Base-by-base conservation (phyloP, 345 rosid genomes). In the Nephelium lappaceum region DNA sequence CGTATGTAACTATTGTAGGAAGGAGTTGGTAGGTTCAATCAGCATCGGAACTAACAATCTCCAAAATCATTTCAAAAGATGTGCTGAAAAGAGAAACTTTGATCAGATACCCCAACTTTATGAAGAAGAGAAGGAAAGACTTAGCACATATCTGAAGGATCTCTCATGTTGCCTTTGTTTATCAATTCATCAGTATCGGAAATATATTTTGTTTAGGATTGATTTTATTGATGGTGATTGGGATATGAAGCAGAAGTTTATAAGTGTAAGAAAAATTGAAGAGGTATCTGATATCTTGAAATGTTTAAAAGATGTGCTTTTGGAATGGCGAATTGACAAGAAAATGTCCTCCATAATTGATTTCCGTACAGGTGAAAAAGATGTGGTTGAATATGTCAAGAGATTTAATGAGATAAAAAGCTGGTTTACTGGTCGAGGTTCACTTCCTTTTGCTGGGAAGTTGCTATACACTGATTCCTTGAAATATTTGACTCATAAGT, bases 21-120 rank as follows among this genome's bases (percentile, higher is more conserved):
- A 43, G 58, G 12, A 45, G 19, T 45, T 69, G 45, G 61, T 49
- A 6, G 74, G 74, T 71, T 71, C 74, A 7, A 71, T 60, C 9
- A 49, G 25, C 8, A 71, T 27, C 5, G 61, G 61, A 49, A 49
- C 74, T 41, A 6, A 55, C 14, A 58, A 69, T 16, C 58, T 69
- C 27, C 14, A 43, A 14, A 45, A 69, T 43, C 58, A 45, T 24
- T 11, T 47, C 0, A 16, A 23, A 45, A 12, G 38, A 11, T 69
- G 73, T 14, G 57, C 11, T 11, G 5, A 19, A 10, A 53, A 19
- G 8, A 9, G 31, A 27, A 18, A 31, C n/a, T n/a, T n/a, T n/a
- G n/a, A 19, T 23, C 21, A 10, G 43, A 5, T 27, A 24, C 8
- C 31, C 2, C 23, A 53, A 15, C 43, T 58, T 14, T 39, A 55